A percentile compares a stretch with the other conserved stretches of the same genome.
Evolutionary conservation across 805 yeast genomes (phyloP).

Genomic region (Clavispora santaluciae): DNA sequence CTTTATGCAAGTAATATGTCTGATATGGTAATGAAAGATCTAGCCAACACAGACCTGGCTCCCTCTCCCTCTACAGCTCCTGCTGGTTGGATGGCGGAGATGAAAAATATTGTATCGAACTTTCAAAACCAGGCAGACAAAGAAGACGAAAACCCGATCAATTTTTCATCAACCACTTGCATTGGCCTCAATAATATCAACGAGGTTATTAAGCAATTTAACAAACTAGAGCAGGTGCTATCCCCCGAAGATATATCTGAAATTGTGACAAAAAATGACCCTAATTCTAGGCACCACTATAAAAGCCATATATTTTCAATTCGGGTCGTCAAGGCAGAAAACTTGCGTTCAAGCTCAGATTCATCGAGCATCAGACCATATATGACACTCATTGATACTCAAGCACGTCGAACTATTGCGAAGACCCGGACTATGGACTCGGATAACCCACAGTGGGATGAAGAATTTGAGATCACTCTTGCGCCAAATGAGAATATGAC

Average conservation of each 20-base stretch:
- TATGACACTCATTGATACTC: conserved; percentile 58
- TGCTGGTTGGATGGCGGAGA: conserved; percentile 45
- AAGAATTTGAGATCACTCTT: conserved; percentile 62
- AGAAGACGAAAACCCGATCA: conserved; percentile 45
- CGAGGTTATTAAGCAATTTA: conserved; percentile 43
- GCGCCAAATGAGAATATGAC: conserved; percentile 40
- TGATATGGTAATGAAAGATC: conserved; percentile 38
- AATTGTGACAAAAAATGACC: conserved; percentile 32
- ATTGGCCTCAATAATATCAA: conserved; percentile 70
- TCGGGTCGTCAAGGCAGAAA: conserved; percentile 59
- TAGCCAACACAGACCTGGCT: conserved; percentile 25
- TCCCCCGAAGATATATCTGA: conserved; percentile 55
- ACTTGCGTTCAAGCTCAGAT: conserved; percentile 32
- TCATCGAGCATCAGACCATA: conserved; percentile 49
- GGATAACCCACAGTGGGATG: conserved; percentile 79
- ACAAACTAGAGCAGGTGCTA: conserved; percentile 49
- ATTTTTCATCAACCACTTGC: conserved; percentile 59
- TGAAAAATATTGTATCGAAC: conserved; percentile 45
- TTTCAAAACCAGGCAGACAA: conserved; percentile 33
- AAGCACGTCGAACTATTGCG: conserved; percentile 51
- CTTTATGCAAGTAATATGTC: conserved; percentile 41
- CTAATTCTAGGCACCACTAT: conserved; percentile 24
- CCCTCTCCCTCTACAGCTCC: background rate
- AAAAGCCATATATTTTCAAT: conserved; percentile 58
- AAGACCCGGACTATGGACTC: conserved; percentile 63